phyloP scores from a whole-genome alignment of 2,329 filamentous ascomycete genomes.

The Aureobasidium sp. region DNA sequence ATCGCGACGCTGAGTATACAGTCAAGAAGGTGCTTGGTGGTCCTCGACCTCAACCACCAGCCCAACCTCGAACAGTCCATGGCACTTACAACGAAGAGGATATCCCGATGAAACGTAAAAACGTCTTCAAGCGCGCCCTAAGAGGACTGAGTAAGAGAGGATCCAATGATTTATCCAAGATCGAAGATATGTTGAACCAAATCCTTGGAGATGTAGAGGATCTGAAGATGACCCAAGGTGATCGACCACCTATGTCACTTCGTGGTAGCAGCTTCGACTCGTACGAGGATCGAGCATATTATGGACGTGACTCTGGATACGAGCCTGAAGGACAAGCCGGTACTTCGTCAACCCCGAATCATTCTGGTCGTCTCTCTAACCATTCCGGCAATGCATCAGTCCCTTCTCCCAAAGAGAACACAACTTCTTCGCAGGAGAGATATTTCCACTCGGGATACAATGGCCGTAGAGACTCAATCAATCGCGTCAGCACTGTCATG shows the following conservation, averaged over 20 bases:
- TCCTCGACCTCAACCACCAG: conserved; percentile 59
- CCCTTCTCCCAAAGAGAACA: conserved; percentile 3
- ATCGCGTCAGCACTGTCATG: conserved; percentile 82
- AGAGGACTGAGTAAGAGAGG: conserved; percentile 85
- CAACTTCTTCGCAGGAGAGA: conserved; percentile 23
- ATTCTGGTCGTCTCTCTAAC: conserved; percentile 58
- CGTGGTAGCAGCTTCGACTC: conserved; percentile 49
- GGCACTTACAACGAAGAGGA: conserved; percentile 45
- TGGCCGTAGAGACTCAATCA: conserved; percentile 52
- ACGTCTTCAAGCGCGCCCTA: conserved; percentile 88
- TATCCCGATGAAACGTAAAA: conserved; percentile 70
- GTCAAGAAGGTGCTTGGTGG: conserved; percentile 76
- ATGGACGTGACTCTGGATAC: conserved; percentile 64
- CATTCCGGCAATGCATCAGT: conserved; percentile 14
- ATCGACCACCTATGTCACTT: conserved; percentile 17
- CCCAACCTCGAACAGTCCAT: conserved; percentile 46
- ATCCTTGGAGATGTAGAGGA: conserved; percentile 84
- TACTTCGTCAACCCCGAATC: conserved; percentile 64
- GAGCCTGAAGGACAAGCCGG: conserved; percentile 75
- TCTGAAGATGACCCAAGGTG: conserved; percentile 33
- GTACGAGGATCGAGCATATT: conserved; percentile 63
- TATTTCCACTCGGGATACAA: conserved; percentile 43
- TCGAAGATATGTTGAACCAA: conserved; percentile 85
- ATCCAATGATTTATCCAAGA: conserved; percentile 76
- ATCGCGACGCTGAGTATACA: conserved; percentile 79